Percentiles rank a stretch among this genome's conserved stretches.
Conservation (phyloP, 2,329 filamentous ascomycete species). For the Xylaria sp. region DNA sequence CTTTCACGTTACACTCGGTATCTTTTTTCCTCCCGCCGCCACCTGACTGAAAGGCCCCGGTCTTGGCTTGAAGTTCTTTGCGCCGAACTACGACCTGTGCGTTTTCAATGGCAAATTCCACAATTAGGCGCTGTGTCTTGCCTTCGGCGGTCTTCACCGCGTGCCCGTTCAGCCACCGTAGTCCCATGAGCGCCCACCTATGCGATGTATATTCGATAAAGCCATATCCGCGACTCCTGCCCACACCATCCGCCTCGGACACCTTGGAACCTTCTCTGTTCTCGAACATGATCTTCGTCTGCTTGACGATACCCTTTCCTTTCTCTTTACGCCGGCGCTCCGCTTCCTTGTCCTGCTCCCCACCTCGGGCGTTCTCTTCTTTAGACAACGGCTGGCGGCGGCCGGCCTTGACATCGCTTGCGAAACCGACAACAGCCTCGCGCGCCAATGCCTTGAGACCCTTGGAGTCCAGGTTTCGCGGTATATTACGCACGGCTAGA, state of each 20-base stretch:
- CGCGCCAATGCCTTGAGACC: slow-evolving; percentile 91
- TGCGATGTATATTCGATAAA: slow-evolving; percentile 98
- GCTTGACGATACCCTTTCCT: slow-evolving; percentile 86
- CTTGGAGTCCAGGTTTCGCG: slow-evolving; percentile 83
- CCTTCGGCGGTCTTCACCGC: slow-evolving; percentile 70
- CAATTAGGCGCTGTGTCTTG: slow-evolving; percentile 88
- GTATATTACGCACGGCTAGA: slow-evolving; percentile 91
- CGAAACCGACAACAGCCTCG: slow-evolving; percentile 93
- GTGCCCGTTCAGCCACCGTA: slow-evolving; percentile 91
- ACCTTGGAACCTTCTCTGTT: slow-evolving; percentile 87
- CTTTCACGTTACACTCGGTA: slow-evolving; percentile 26
- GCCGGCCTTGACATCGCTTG: slow-evolving; percentile 85
- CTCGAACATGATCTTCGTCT: slow-evolving; percentile 96
- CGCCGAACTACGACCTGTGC: slow-evolving; percentile 91
- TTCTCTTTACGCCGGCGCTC: slow-evolving; percentile 83
- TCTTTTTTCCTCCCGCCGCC: slow-evolving; percentile 25
- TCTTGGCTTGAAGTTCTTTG: slow-evolving; percentile 62
- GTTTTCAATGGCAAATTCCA: slow-evolving; percentile 98
- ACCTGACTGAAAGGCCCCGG: slow-evolving; percentile 26
- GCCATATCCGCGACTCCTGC: slow-evolving; percentile 90
- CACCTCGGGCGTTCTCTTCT: slow-evolving; percentile 85
- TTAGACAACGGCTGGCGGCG: slow-evolving; percentile 83
- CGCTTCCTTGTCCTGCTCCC: slow-evolving; percentile 81
- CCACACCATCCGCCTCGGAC: slow-evolving; percentile 77
- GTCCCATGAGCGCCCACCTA: slow-evolving; percentile 91